Evolutionary conservation across 306 rosid species (phyloP).

Genomic region (Vigna hirtella): DNA sequence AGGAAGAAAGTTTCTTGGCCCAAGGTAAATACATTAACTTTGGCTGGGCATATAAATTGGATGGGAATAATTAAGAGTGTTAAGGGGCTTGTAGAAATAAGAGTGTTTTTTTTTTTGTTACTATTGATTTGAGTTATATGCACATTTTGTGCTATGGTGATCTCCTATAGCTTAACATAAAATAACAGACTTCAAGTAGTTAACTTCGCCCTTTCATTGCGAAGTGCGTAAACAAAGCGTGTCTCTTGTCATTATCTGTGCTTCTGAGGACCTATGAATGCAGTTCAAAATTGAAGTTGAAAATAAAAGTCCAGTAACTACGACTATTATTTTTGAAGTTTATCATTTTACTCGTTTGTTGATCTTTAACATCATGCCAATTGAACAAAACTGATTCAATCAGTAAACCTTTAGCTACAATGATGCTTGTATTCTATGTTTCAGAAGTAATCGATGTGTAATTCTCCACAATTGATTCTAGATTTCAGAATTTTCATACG

Average conservation of each 20-base stretch:
- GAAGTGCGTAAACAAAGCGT: constrained; percentile 1
- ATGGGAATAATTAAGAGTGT: not conserved
- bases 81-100: not conserved
- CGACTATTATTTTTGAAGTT: not conserved
- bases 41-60: constrained; percentile 11
- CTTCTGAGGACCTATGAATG: not conserved
- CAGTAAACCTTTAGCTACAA: not conserved
- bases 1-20: constrained; percentile 69
- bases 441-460: not conserved
- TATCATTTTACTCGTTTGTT: not conserved
- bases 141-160: constrained; percentile 12
- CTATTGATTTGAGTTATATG: constrained; percentile 6
- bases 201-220: not conserved
- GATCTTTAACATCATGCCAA: constrained; percentile 19
- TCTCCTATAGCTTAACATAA: not conserved
- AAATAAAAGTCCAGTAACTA: constrained; percentile 2
- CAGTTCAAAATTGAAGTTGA: constrained; percentile 18
- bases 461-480: constrained; percentile 7
- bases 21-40: constrained; percentile 57
- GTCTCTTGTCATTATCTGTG: constrained; percentile 21
- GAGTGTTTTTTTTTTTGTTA: not conserved
- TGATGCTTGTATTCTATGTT: not conserved
- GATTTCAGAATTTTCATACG: constrained; percentile 7
- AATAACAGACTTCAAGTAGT: not conserved
- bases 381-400: not conserved